Conservation (phyloP, 108 stramenopile genomes). For the Conticribra guillardii region DNA sequence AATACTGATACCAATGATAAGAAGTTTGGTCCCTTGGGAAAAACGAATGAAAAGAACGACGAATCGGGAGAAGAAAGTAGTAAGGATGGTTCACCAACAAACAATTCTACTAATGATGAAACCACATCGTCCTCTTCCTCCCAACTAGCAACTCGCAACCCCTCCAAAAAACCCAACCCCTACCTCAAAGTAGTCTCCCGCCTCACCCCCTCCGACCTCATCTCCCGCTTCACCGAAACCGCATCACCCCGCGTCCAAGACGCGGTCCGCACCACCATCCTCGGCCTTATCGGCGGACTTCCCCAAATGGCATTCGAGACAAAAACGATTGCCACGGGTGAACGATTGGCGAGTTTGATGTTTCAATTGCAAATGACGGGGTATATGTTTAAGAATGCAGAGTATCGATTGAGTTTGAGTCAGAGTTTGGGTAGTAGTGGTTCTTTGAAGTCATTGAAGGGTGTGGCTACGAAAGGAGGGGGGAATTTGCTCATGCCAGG, state of each 20-base stretch:
- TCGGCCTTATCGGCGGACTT: conserved; percentile 89
- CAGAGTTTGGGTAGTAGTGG: conserved; percentile 57
- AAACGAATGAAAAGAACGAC: background rate
- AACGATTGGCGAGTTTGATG: conserved; percentile 92
- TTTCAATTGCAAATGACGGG: conserved; percentile 96
- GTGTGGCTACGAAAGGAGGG: too few relatives aligned
- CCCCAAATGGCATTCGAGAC: conserved; percentile 94
- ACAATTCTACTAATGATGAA: background rate
- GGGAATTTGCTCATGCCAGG: conserved; percentile 35
- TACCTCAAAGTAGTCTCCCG: conserved; percentile 80
- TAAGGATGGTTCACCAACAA: background rate
- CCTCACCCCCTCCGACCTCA: conserved; percentile 80
- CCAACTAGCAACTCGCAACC: background rate
- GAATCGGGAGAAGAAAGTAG: too few relatives aligned
- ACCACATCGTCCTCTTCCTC: conserved; percentile 11
- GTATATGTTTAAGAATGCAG: conserved; percentile 98
- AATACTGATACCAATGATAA: conserved; percentile 2
- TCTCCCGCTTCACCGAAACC: conserved; percentile 78
- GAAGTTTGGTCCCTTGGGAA: background rate
- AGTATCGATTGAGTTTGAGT: conserved; percentile 83
- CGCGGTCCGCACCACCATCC: conserved; percentile 87
- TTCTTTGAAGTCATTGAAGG: too few relatives aligned
- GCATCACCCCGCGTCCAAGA: conserved; percentile 89
- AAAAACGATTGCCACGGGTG: conserved; percentile 86
- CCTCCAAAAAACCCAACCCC: conserved; percentile 50